Conservation (phyloP, 768 basidiomycete species). For the Tubosaeta sp. region DNA sequence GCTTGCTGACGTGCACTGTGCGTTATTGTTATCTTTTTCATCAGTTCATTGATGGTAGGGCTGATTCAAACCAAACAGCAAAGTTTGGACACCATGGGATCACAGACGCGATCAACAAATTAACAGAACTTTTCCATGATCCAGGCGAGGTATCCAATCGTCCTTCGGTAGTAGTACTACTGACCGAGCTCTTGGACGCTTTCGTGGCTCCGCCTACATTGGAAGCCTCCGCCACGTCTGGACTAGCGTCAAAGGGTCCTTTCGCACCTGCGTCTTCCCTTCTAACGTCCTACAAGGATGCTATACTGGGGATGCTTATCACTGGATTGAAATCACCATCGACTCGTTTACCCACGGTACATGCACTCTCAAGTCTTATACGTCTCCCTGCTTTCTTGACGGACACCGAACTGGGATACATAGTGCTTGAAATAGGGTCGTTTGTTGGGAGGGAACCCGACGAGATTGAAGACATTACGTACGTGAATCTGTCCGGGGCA, state of each 20-base stretch:
- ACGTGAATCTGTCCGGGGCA: constrained; percentile 2
- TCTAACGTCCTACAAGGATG: constrained; percentile 68
- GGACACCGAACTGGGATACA: constrained; percentile 71
- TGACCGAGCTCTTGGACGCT: constrained; percentile 61
- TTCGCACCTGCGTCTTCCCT: constrained; percentile 24
- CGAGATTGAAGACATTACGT: constrained; percentile 54
- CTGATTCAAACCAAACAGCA: constrained; percentile 39
- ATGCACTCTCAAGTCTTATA: constrained; percentile 62
- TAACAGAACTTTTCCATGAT: constrained; percentile 70
- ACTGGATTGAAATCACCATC: constrained; percentile 51
- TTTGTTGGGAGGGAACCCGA: constrained; percentile 48
- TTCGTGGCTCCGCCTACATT: constrained; percentile 6
- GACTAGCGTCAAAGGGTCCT: constrained; percentile 29
- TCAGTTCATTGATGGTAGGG: neutral
- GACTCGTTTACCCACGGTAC: constrained; percentile 56
- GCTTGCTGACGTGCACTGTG: constrained; percentile 76
- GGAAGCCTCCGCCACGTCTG: neutral
- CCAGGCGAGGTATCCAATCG: constrained; percentile 68
- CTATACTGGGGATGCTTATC: constrained; percentile 60
- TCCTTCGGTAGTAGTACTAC: constrained; percentile 58
- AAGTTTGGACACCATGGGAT: constrained; percentile 65
- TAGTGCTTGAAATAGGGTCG: constrained; percentile 74
- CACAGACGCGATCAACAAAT: constrained; percentile 64
- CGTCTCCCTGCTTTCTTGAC: constrained; percentile 59
- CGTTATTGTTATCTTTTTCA: constrained; percentile 25